Evolutionary conservation across 2,329 filamentous ascomycete species (phyloP), one percentile per base, ranked within the genome.

Genomic region (Monosporascus sp.): DNA sequence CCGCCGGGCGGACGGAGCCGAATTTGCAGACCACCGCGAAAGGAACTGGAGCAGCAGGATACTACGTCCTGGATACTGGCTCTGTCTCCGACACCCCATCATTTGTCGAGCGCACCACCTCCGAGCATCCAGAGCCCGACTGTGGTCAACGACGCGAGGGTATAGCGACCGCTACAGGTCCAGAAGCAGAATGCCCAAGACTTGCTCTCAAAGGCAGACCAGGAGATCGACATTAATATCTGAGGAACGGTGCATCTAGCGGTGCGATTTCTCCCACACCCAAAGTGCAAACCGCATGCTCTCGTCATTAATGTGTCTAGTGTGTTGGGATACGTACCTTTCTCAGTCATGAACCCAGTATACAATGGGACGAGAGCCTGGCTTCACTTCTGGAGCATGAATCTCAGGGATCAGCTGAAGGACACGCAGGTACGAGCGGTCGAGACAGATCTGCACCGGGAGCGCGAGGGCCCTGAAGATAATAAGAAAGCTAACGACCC

Each of bases 81-180:
- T 66, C 75, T 3, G 71, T 72, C 0, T 49, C 64, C 0, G 61
- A 68, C 1, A 76, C 82, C 8, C 69, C 75, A 0, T 44, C 49
- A 0, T 81, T 83, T 55, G 66, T 77, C 50, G 52, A 71, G 42
- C 70, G 69, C 17, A 61, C 83, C 42, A 74, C 70, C 3, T 57
- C 54, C 2, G 74, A 81, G 6, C 75, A 83, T 58, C 78, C 77
- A 0, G 74, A 81, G 6, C 62, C 83, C 2, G 80, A 84, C 65
- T 83, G 79, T 84, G 0, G 68, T 84, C 61, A 84, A 83, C 67
- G 83, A 84, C 51, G 80, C 80, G 0, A 80, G 80, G 2, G 77
- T 83, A 0, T 80, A 84, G 61, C 67, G 78, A 2, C 81, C 79
- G 0, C 70, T 84, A 1, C 64, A 78, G 17, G 69, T 80, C 1